Percentiles rank a stretch among this genome's conserved stretches.
Conservation (phyloP, 306 rosid species). For the Boehmeria nivea region DNA sequence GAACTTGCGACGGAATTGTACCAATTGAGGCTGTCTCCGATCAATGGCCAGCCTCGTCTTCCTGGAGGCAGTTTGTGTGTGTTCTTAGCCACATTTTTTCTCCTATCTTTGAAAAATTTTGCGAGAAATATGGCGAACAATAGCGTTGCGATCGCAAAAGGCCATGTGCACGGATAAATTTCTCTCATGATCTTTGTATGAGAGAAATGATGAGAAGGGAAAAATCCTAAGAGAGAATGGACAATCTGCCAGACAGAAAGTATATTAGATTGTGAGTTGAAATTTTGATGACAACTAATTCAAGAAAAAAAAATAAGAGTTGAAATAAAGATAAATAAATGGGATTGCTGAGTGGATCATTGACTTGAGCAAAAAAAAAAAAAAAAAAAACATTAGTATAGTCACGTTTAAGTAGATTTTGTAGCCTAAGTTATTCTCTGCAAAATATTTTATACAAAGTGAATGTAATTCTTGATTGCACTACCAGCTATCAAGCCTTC, state of each 20-base stretch:
- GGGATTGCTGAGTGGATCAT: slow-evolving; percentile 7
- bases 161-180: slow-evolving; percentile 35
- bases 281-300: neutral
- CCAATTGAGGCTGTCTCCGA: slow-evolving; percentile 90
- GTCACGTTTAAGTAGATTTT: slow-evolving; percentile 17
- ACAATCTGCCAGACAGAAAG: too few species aligned
- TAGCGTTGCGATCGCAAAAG: slow-evolving; percentile 24
- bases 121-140: slow-evolving; percentile 29
- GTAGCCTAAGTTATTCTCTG: slow-evolving; percentile 6
- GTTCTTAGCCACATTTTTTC: slow-evolving; percentile 17
- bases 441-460: neutral
- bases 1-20: slow-evolving; percentile 85
- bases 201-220: slow-evolving; percentile 15
- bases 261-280: neutral
- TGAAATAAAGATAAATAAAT: neutral
- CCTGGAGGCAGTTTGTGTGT: slow-evolving; percentile 64
- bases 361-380: too few species aligned
- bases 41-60: slow-evolving; percentile 82
- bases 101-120: slow-evolving; percentile 22
- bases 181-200: slow-evolving; percentile 39
- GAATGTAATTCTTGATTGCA: neutral
- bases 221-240: slow-evolving; percentile 11
- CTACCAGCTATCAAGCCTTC: neutral
- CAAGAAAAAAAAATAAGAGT: neutral
- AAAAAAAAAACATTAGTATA: neutral